A percentile compares a stretch with the other conserved stretches of the same genome.
Conservation (phyloP, 495 filamentous ascomycete species). For the Xylaria acuta region DNA sequence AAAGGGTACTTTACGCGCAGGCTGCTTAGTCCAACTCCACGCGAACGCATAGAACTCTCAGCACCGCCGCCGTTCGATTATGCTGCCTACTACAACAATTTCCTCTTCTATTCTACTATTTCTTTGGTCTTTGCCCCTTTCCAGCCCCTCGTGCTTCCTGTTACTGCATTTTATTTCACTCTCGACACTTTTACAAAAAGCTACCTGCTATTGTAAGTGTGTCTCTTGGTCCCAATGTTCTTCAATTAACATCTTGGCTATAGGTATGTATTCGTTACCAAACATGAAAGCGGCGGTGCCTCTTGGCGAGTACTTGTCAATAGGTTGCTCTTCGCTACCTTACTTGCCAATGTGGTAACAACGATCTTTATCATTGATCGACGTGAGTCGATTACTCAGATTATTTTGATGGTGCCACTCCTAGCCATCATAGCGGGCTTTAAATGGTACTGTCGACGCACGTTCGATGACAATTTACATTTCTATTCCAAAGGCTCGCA, state of each 20-base stretch:
- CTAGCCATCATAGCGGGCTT: slow-evolving; percentile 72
- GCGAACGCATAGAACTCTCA: slow-evolving; percentile 79
- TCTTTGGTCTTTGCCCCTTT: slow-evolving; percentile 75
- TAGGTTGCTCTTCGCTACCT: slow-evolving; percentile 72
- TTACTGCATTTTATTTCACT: slow-evolving; percentile 78
- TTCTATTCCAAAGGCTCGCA: slow-evolving; percentile 64
- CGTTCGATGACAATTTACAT: slow-evolving; percentile 68
- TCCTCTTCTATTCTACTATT: slow-evolving; percentile 81
- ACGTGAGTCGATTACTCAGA: slow-evolving; percentile 47
- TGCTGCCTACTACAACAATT: slow-evolving; percentile 82
- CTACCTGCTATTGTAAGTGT: slow-evolving; percentile 78
- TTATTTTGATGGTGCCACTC: slow-evolving; percentile 67
- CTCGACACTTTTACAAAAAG: slow-evolving; percentile 81
- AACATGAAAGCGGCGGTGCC: slow-evolving; percentile 78
- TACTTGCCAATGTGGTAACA: slow-evolving; percentile 72
- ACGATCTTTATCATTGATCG: slow-evolving; percentile 66
- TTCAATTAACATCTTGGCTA: not conserved
- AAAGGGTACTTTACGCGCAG: slow-evolving; percentile 62
- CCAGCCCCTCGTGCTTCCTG: slow-evolving; percentile 76
- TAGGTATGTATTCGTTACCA: slow-evolving; percentile 67
- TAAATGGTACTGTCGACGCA: slow-evolving; percentile 73
- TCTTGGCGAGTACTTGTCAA: slow-evolving; percentile 83
- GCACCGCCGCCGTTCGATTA: slow-evolving; percentile 83
- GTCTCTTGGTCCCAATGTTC: not conserved
- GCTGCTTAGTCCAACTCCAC: slow-evolving; percentile 75